Conservation (phyloP, 2,329 filamentous ascomycete species). For the Calonectria montana region DNA sequence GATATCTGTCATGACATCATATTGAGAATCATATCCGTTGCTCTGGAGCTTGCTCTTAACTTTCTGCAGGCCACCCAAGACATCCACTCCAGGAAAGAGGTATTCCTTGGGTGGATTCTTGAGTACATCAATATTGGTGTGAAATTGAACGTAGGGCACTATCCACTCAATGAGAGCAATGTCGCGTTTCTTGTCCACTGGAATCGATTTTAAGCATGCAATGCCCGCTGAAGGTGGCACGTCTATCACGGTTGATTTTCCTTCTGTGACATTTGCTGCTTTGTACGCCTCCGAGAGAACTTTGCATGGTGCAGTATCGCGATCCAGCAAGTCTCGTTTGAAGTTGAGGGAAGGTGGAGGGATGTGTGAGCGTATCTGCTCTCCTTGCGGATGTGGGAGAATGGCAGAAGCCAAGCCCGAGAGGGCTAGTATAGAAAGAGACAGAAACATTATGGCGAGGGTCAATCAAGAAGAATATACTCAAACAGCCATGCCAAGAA, state of each 20-base stretch:
- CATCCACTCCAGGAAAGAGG: constrained; percentile 35
- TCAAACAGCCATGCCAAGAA: background rate
- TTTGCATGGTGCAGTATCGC: constrained; percentile 31
- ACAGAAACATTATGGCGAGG: background rate
- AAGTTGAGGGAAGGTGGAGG: background rate
- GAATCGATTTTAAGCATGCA: constrained; percentile 40
- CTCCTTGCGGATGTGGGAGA: background rate
- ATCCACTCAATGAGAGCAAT: constrained; percentile 38
- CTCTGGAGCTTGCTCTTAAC: constrained; percentile 31
- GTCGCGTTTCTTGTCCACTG: constrained; percentile 38
- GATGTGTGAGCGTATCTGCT: background rate
- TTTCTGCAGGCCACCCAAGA: constrained; percentile 33
- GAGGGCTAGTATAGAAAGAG: constrained; percentile 1
- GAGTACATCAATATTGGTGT: constrained; percentile 39
- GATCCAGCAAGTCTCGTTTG: background rate
- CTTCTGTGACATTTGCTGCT: background rate
- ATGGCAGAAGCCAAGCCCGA: constrained; percentile 7
- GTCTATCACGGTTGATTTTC: constrained; percentile 4
- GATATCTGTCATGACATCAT: constrained; percentile 39
- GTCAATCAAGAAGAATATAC: background rate
- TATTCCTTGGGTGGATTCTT: constrained; percentile 39
- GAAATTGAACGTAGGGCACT: constrained; percentile 31
- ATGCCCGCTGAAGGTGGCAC: constrained; percentile 35
- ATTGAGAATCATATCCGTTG: constrained; percentile 34
- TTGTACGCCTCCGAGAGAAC: constrained; percentile 31